A percentile compares a stretch with the other conserved stretches of the same genome.
Conservation (phyloP, 2,329 filamentous ascomycete species). For the Neonectria hederae region DNA sequence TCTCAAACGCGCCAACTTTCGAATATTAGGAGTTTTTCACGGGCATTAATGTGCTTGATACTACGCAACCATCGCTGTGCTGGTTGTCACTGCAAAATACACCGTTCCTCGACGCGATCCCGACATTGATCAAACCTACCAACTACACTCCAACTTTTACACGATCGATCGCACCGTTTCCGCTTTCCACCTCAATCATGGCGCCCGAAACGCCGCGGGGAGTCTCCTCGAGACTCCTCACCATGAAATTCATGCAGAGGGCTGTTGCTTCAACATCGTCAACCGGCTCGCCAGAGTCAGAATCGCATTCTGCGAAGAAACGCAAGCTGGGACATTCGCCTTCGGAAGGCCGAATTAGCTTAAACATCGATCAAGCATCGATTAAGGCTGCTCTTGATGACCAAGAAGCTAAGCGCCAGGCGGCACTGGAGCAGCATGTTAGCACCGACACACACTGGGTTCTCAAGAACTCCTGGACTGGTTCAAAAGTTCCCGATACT, state of each 20-base stretch:
- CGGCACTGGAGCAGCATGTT: slow-evolving; percentile 69
- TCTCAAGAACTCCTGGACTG: slow-evolving; percentile 59
- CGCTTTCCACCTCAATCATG: slow-evolving; percentile 43
- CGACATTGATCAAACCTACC: neutral
- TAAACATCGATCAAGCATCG: slow-evolving; percentile 64
- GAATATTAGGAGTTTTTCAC: neutral
- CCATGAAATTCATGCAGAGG: slow-evolving; percentile 98
- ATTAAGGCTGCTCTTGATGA: slow-evolving; percentile 71
- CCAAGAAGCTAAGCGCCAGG: slow-evolving; percentile 72
- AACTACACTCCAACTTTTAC: neutral
- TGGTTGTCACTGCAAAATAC: neutral
- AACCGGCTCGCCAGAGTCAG: slow-evolving; percentile 56
- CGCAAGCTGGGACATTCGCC: slow-evolving; percentile 59
- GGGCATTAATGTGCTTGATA: neutral
- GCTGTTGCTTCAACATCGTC: slow-evolving; percentile 70
- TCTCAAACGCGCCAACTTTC: neutral
- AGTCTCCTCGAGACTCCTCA: slow-evolving; percentile 88
- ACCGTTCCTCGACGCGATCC: neutral
- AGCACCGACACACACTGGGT: slow-evolving; percentile 81
- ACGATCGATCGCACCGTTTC: neutral
- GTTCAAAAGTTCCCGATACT: slow-evolving; percentile 39
- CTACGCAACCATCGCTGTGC: neutral
- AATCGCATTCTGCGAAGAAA: slow-evolving; percentile 69
- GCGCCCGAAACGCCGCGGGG: slow-evolving; percentile 66
- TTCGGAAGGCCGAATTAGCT: slow-evolving; percentile 49